phyloP scores from a whole-genome alignment of 2,329 filamentous ascomycete species.

The Cladophialophora chaetospira region DNA sequence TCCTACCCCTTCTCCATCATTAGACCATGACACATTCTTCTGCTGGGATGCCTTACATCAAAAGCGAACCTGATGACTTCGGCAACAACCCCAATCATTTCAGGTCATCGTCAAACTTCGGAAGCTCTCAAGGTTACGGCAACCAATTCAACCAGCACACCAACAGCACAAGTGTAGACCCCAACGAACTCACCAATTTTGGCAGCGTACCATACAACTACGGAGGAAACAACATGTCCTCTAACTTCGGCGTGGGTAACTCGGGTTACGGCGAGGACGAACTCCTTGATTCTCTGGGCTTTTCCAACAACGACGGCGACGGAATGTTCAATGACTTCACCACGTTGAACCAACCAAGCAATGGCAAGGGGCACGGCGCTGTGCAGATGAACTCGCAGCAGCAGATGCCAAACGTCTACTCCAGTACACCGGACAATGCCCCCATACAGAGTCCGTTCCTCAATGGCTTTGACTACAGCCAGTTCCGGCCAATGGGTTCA shows the following conservation, averaged over 20 bases:
- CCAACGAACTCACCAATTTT: slow-evolving; percentile 68
- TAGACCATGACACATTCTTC: slow-evolving; percentile 56
- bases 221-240: slow-evolving; percentile 64
- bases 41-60: slow-evolving; percentile 64
- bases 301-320: slow-evolving; percentile 21
- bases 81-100: slow-evolving; percentile 55
- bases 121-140: slow-evolving; percentile 41
- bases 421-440: slow-evolving; percentile 86
- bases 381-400: slow-evolving; percentile 65
- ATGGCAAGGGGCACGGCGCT: slow-evolving; percentile 56
- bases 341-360: slow-evolving; percentile 40
- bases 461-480: slow-evolving; percentile 71
- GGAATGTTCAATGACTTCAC: slow-evolving; percentile 29
- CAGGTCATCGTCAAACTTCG: slow-evolving; percentile 43
- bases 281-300: slow-evolving; percentile 70
- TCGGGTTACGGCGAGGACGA: slow-evolving; percentile 77
- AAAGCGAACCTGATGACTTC: slow-evolving; percentile 67
- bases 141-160: slow-evolving; percentile 51
- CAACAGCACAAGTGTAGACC: slow-evolving; percentile 70
- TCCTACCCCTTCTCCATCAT: slow-evolving; percentile 1
- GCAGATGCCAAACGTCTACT: slow-evolving; percentile 74
- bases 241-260: slow-evolving; percentile 74
- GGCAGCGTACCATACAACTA: slow-evolving; percentile 60
- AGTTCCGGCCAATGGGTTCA: slow-evolving; percentile 64
- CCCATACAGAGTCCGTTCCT: slow-evolving; percentile 90